Base-by-base conservation (phyloP, 306 rosid genomes). In the Pyrus bretschneideri region DNA sequence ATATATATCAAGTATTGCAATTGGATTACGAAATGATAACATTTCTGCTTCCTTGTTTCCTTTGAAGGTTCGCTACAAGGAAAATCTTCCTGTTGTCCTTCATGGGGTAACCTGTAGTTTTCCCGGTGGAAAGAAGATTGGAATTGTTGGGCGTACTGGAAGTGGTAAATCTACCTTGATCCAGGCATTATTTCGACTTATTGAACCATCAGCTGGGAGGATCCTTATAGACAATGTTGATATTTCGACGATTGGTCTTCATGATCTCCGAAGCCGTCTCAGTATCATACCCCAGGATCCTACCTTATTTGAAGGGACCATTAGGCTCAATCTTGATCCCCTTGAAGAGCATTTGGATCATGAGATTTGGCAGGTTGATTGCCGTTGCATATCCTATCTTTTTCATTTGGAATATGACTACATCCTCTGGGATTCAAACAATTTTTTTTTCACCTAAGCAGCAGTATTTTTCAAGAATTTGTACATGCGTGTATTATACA, bases 241-340 rank as follows among this genome's bases (percentile, higher is more conserved):
- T 86, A 94, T 94, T 74, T 88, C 93, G 19, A 78, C 76, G 3
- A 81, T 91, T 75, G 97, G 98, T 40, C 97, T 94, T 80, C 98
- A 91, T 80, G 98, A 91, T 78, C 98, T 94, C 65, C 84, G 98
- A 49, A 91, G 89, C 79, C 91, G 88, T 80, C 89, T 94, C 23
- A 86, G 98, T 80, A 94, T 94, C 86, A 94, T 94, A 76, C 98
- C 97, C 38, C 98, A 94, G 82, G 98, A 94, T 86, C 98, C 98
- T 51, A 90, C 90, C 76, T 89, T 94, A 80, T 94, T 94, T 80
- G 98, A 94, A 89, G 98, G 98, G 69, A 94, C 98, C 59, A 84
- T 94, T 66, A 84, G 97, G 78, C 83, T 80, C 71, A 91, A 94
- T 86, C 96, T 91, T 38, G 96, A 91, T 83, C 97, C 97, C 70